Conservation (phyloP, 805 yeast genomes). For the Jamesozyma rosinii region DNA sequence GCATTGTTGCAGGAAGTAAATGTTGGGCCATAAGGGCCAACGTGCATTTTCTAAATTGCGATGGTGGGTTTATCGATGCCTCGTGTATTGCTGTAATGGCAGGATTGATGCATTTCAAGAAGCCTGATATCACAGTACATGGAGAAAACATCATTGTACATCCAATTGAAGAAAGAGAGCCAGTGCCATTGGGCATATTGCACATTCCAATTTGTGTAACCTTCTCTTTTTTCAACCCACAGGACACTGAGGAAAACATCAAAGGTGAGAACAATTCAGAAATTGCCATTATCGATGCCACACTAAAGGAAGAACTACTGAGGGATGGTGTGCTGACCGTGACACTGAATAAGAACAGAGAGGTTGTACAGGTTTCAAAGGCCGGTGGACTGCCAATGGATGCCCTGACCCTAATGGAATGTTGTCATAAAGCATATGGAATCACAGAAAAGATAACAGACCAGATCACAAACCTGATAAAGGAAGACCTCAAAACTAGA, state of each 20-base stretch:
- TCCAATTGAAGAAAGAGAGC: conserved; percentile 68
- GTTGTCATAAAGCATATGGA: conserved; percentile 55
- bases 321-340: conserved; percentile 75
- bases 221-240: conserved; percentile 73
- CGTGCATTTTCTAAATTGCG: conserved; percentile 78
- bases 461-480: conserved; percentile 47
- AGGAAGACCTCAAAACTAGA: conserved; percentile 43
- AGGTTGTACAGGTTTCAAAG: conserved; percentile 79
- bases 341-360: conserved; percentile 82
- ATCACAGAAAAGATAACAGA: conserved; percentile 59
- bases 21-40: conserved; percentile 92
- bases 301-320: conserved; percentile 62
- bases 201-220: conserved; percentile 88
- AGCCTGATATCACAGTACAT: conserved; percentile 71
- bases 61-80: conserved; percentile 88
- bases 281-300: conserved; percentile 65
- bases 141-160: conserved; percentile 62
- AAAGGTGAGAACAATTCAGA: conserved; percentile 57
- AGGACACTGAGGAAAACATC: conserved; percentile 54
- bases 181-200: conserved; percentile 73
- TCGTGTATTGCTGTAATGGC: conserved; percentile 86
- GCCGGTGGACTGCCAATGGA: conserved; percentile 86
- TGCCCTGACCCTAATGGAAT: conserved; percentile 55
- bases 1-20: conserved; percentile 82
- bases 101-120: conserved; percentile 70